Evolutionary conservation across 148 eudicot genomes (phyloP).

Genomic region (Nepenthes mirabilis): DNA sequence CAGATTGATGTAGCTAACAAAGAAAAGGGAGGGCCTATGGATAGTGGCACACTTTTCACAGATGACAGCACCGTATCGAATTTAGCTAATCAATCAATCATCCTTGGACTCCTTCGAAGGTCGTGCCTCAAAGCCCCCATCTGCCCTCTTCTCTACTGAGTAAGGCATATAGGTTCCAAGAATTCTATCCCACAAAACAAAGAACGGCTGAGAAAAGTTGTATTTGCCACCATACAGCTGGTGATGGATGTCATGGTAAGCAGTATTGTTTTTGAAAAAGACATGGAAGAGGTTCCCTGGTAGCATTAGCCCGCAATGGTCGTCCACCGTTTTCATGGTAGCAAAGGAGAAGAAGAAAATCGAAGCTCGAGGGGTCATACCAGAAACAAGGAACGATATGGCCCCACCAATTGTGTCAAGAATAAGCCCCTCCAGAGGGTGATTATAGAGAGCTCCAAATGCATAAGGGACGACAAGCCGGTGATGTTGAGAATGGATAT

Average conservation of each 20-base stretch:
- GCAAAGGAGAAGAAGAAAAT: slow-evolving; percentile 32
- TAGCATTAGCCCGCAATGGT: slow-evolving; percentile 13
- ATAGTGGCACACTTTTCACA: background rate
- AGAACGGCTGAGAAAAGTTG: slow-evolving; percentile 12
- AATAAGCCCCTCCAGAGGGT: slow-evolving; percentile 26
- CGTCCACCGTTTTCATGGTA: slow-evolving; percentile 19
- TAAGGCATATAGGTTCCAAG: slow-evolving; percentile 8
- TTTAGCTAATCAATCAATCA: background rate
- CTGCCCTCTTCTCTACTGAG: slow-evolving; percentile 9
- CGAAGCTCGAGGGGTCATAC: slow-evolving; percentile 30
- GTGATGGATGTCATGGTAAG: slow-evolving; percentile 13
- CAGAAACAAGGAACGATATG: slow-evolving; percentile 24
- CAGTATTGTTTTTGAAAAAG: slow-evolving; percentile 18
- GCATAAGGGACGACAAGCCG: slow-evolving; percentile 25
- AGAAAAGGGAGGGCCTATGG: background rate
- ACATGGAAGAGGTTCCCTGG: slow-evolving; percentile 9
- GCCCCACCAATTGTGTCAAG: slow-evolving; percentile 32
- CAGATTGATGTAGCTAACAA: background rate
- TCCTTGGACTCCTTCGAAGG: slow-evolving; percentile 8
- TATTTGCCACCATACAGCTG: slow-evolving; percentile 9
- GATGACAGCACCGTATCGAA: background rate
- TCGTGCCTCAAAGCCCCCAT: slow-evolving; percentile 6
- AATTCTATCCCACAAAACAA: slow-evolving; percentile 6
- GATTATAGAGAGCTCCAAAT: slow-evolving; percentile 28
- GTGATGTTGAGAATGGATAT: slow-evolving; percentile 26